Evolutionary conservation across 345 rosid species (phyloP).

Genomic region (Hibiscus trionum): DNA sequence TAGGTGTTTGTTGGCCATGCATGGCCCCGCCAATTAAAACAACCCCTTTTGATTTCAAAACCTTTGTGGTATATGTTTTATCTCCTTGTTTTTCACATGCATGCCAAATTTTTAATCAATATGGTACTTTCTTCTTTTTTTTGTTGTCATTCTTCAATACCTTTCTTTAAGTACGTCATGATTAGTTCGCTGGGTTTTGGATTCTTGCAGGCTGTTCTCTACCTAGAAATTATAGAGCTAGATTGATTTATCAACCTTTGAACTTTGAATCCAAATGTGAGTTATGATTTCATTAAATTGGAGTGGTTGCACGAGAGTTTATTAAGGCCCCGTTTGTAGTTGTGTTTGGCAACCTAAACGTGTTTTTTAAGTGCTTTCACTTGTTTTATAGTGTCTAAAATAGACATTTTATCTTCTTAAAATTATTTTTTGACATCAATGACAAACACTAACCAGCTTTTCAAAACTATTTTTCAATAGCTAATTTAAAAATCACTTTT

Average conservation of each 20-base stretch:
- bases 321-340: no score
- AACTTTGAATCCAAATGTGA: background rate
- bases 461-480: no score
- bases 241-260: background rate
- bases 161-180: background rate
- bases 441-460: no score
- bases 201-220: background rate
- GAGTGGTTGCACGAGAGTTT: no score
- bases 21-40: background rate
- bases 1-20: background rate
- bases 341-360: no score
- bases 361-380: no score
- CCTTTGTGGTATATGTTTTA: background rate
- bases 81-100: background rate
- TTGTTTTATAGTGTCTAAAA: no score
- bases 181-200: background rate
- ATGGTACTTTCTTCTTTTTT: no score
- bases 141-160: background rate
- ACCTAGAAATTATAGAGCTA: background rate
- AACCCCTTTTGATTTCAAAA: background rate
- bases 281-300: background rate
- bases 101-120: background rate
- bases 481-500: no score
- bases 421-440: no score
- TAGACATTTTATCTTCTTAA: no score